Percentiles rank a stretch among this genome's conserved stretches.
These are phyloP conservation scores for Citrus sp. DNA, from an alignment of 345 rosid species.

Conservation along the genomic window DNA sequence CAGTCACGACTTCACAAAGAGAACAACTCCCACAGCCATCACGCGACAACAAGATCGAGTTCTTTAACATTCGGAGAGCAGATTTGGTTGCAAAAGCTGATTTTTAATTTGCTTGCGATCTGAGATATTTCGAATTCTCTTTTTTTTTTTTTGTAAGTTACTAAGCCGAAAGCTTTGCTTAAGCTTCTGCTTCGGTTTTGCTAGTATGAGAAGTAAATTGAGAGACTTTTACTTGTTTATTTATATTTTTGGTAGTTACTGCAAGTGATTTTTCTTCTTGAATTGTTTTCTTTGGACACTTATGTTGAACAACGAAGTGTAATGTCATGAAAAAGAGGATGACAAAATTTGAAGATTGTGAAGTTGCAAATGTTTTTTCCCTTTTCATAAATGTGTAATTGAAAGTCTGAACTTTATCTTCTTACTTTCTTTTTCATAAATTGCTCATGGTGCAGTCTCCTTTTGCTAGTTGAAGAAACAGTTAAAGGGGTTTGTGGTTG, in stretches of 20 bases:
- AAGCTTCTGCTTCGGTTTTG: background rate
- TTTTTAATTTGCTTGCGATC: background rate
- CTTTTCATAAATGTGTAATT: background rate
- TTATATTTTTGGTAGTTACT: too few species aligned
- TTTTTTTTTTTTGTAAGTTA: too few species aligned
- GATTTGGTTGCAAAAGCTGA: conserved; percentile 15
- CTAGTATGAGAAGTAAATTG: background rate
- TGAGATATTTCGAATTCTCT: background rate
- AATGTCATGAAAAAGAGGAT: background rate
- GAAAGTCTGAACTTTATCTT: background rate
- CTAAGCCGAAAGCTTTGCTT: too few species aligned
- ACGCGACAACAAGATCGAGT: conserved; percentile 33
- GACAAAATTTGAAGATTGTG: background rate
- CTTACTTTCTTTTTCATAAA: too few species aligned
- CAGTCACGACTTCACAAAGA: too few species aligned
- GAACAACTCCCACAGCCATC: too few species aligned
- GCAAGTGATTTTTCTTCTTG: background rate
- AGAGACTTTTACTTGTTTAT: background rate
- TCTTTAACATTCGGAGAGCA: conserved; percentile 57
- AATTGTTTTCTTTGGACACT: background rate
- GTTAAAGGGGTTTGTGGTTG: too few species aligned
- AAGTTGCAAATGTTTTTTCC: background rate
- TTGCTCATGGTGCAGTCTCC: too few species aligned
- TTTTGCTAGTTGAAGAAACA: too few species aligned
- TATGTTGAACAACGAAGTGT: background rate